A percentile compares a stretch with the other conserved stretches of the same genome.
These are phyloP conservation scores for Mortierella sp. DNA, from an alignment of 371 early-diverging fungal genomes.

Conservation along the genomic window DNA sequence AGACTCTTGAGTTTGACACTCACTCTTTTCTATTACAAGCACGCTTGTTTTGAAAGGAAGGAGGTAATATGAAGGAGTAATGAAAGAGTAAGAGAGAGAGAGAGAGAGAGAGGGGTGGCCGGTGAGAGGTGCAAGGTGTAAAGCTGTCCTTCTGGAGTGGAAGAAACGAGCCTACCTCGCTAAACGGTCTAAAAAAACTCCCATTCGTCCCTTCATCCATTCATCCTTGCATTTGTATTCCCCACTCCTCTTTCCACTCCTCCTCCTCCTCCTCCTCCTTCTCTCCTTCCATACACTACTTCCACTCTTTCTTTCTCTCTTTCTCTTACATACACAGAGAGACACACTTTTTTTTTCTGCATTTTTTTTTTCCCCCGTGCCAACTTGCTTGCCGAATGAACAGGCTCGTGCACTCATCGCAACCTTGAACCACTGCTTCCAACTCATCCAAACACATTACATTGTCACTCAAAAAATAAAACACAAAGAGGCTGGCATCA, in stretches of 20 bases:
- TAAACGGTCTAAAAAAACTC: too few relatives aligned
- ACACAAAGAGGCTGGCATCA: neutral
- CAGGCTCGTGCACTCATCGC: conserved; percentile 14
- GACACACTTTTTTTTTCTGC: neutral
- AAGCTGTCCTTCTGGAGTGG: too few relatives aligned
- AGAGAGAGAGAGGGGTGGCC: too few relatives aligned
- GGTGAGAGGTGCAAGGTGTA: too few relatives aligned
- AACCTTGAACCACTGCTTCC: neutral
- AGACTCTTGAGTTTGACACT: too few relatives aligned
- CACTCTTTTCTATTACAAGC: too few relatives aligned
- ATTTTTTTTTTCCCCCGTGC: neutral
- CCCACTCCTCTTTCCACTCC: neutral
- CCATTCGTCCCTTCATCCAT: neutral
- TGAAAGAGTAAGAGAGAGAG: too few relatives aligned
- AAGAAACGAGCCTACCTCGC: too few relatives aligned
- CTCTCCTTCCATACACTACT: neutral
- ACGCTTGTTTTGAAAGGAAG: too few relatives aligned
- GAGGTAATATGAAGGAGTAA: too few relatives aligned
- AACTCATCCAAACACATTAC: neutral
- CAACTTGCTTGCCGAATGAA: conserved; percentile 10
- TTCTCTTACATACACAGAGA: neutral
- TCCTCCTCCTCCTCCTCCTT: neutral
- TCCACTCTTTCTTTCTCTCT: conserved; percentile 8
- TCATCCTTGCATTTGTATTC: neutral
- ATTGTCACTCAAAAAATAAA: neutral